A percentile compares a stretch with the other conserved stretches of the same genome.
phyloP scores from a whole-genome alignment of 352 stramenopile genomes.

The Phytopythium aichiense region DNA sequence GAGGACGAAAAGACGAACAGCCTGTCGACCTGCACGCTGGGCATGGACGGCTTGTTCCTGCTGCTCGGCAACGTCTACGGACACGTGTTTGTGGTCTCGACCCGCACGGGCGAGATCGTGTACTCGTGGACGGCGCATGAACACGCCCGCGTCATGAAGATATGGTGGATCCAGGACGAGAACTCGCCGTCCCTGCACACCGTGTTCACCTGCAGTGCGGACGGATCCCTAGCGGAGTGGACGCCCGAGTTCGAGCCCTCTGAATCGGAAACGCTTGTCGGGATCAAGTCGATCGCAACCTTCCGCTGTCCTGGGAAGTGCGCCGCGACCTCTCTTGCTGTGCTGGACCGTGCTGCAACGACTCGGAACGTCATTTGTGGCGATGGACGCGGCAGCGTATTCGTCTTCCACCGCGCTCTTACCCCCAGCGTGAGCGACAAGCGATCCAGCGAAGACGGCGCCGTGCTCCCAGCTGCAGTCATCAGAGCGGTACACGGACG shows the following conservation, averaged over 20 bases:
- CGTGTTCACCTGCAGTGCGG: slow-evolving; percentile 58
- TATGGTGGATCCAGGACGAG: slow-evolving; percentile 50
- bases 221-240: slow-evolving; percentile 66
- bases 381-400: slow-evolving; percentile 71
- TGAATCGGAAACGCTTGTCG: slow-evolving; percentile 6
- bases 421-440: background rate
- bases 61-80: slow-evolving; percentile 55
- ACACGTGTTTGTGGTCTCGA: slow-evolving; percentile 44
- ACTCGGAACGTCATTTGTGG: slow-evolving; percentile 63
- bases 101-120: slow-evolving; percentile 22
- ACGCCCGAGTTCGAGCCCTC: slow-evolving; percentile 10
- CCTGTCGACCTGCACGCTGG: slow-evolving; percentile 40
- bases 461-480: slow-evolving; percentile 19
- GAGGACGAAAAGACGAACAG: slow-evolving; percentile 13
- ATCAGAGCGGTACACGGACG: slow-evolving; percentile 58
- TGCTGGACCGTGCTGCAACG: slow-evolving; percentile 28
- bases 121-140: slow-evolving; percentile 46
- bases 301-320: slow-evolving; percentile 63
- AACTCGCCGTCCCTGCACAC: slow-evolving; percentile 6
- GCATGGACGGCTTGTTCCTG: slow-evolving; percentile 29
- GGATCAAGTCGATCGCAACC: slow-evolving; percentile 33
- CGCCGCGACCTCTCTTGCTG: slow-evolving; percentile 39
- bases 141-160: slow-evolving; percentile 59
- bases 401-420: slow-evolving; percentile 45
- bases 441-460: background rate